phyloP scores from a whole-genome alignment of 1,284 basidiomycete genomes.

The Pholiota adiposa region DNA sequence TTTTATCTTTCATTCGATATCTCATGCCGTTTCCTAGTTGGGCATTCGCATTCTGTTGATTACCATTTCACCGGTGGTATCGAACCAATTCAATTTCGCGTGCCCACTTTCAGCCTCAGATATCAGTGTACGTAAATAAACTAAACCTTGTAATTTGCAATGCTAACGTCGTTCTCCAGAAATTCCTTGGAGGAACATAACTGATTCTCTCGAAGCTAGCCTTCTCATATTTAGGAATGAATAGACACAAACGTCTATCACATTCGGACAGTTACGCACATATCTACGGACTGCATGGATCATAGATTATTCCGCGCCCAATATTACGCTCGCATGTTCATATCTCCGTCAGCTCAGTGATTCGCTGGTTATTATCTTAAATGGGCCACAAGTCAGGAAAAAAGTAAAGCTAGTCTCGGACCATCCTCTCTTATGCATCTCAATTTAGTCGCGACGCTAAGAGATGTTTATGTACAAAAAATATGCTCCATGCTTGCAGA shows the following conservation, averaged over 20 bases:
- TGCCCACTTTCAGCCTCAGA: slow-evolving; percentile 56
- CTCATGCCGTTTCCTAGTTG: slow-evolving; percentile 44
- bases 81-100: slow-evolving; percentile 64
- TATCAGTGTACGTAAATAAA: slow-evolving; percentile 24
- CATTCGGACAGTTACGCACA: not conserved
- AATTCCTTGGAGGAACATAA: slow-evolving; percentile 16
- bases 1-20: not conserved
- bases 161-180: slow-evolving; percentile 5
- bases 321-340: not conserved
- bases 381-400: too few relatives aligned
- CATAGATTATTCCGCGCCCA: not conserved
- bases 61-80: slow-evolving; percentile 72
- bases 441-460: too few relatives aligned
- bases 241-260: not conserved
- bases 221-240: not conserved
- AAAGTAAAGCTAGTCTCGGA: too few relatives aligned
- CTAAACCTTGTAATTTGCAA: not conserved
- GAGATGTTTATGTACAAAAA: too few relatives aligned
- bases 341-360: not conserved
- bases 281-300: not conserved
- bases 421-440: too few relatives aligned
- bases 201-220: not conserved
- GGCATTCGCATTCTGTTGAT: slow-evolving; percentile 67
- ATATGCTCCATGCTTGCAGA: too few relatives aligned
- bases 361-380: too few relatives aligned